Evolutionary conservation across 345 rosid genomes (phyloP).

Genomic region (Arabis hirsuta): DNA sequence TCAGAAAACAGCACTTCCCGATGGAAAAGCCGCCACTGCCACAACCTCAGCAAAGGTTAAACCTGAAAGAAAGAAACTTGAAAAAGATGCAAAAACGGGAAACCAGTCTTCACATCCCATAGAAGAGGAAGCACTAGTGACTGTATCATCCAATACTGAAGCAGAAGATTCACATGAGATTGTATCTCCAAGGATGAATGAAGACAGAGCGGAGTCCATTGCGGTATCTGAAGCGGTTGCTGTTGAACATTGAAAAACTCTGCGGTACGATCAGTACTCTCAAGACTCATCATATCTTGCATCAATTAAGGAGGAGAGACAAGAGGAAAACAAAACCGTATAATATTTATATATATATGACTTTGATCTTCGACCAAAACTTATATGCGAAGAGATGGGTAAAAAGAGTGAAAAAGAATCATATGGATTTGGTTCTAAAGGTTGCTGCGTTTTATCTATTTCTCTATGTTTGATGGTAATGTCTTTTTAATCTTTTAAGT

Average conservation of each 20-base stretch:
- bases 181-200: slow-evolving; percentile 34
- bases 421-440: slow-evolving; percentile 38
- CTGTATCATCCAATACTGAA: slow-evolving; percentile 37
- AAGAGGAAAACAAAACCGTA: slow-evolving; percentile 28
- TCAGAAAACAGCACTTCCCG: slow-evolving; percentile 58
- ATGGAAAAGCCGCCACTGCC: slow-evolving; percentile 31
- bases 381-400: slow-evolving; percentile 37
- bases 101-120: slow-evolving; percentile 36
- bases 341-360: slow-evolving; percentile 34
- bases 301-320: slow-evolving; percentile 34
- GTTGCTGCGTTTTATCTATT: slow-evolving; percentile 37
- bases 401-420: slow-evolving; percentile 38
- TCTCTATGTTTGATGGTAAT: slow-evolving; percentile 38
- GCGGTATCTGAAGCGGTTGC: slow-evolving; percentile 49
- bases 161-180: slow-evolving; percentile 39
- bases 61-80: slow-evolving; percentile 46
- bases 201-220: slow-evolving; percentile 50
- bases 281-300: slow-evolving; percentile 32
- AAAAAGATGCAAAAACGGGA: slow-evolving; percentile 48
- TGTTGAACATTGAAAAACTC: slow-evolving; percentile 40
- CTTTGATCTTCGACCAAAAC: slow-evolving; percentile 32
- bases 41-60: slow-evolving; percentile 42
- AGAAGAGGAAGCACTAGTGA: slow-evolving; percentile 43
- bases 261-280: slow-evolving; percentile 27
- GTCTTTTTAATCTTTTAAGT: slow-evolving; percentile 32